phyloP scores from a whole-genome alignment of 192 early-diverging fungal genomes.

The Lunasporangiospora selenospora region DNA sequence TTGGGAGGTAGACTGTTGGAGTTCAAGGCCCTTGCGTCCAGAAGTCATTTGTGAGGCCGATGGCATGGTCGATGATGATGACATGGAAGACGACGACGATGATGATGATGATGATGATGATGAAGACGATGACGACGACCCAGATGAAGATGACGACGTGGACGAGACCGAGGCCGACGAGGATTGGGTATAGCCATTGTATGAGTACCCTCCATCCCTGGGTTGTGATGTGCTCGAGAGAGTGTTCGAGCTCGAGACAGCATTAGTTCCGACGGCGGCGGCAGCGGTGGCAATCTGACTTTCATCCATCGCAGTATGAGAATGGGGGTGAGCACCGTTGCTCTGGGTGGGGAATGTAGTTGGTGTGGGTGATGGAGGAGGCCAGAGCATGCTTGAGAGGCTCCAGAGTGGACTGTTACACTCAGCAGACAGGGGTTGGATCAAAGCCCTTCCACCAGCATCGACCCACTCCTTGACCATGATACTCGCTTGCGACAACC shows the following conservation, averaged over 20 bases:
- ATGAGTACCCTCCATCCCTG: not conserved
- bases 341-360: slow-evolving; percentile 32
- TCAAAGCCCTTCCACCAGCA: slow-evolving; percentile 34
- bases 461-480: slow-evolving; percentile 51
- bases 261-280: not conserved
- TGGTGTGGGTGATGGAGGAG: slow-evolving; percentile 41
- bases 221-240: not conserved
- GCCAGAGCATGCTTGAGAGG: slow-evolving; percentile 46
- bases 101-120: slow-evolving; percentile 1
- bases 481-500: slow-evolving; percentile 49
- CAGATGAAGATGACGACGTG: slow-evolving; percentile 14
- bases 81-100: slow-evolving; percentile 1
- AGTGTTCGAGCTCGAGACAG: not conserved
- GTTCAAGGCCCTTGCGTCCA: too few relatives aligned
- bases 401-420: slow-evolving; percentile 27
- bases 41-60: too few relatives aligned
- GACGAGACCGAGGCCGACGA: slow-evolving; percentile 1
- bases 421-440: slow-evolving; percentile 37
- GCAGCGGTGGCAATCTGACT: too few relatives aligned
- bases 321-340: slow-evolving; percentile 3
- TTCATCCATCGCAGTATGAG: slow-evolving; percentile 1
- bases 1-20: too few relatives aligned
- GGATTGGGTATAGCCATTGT: not conserved
- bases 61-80: slow-evolving; percentile 21
- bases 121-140: slow-evolving; percentile 9